Evolutionary conservation across 2,329 filamentous ascomycete genomes (phyloP).

Genomic region (Aureobasidium vineae): DNA sequence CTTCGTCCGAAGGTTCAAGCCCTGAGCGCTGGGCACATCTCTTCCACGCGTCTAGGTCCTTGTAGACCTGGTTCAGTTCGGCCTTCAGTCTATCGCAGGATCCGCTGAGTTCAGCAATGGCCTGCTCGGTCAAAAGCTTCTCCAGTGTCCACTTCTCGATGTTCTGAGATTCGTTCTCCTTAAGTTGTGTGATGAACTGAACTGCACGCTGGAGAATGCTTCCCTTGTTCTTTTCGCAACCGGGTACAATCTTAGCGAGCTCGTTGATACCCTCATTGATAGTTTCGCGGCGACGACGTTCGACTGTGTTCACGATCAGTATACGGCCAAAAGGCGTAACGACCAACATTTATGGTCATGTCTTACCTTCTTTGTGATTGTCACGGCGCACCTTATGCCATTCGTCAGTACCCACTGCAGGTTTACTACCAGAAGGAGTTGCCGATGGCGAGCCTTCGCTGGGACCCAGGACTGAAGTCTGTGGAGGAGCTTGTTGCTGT

Average conservation of each 20-base stretch:
- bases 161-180: constrained; percentile 90
- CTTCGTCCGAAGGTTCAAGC: constrained; percentile 28
- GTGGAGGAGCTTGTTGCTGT: constrained; percentile 36
- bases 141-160: constrained; percentile 92
- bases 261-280: constrained; percentile 99
- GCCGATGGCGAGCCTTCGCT: constrained; percentile 20
- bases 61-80: constrained; percentile 74
- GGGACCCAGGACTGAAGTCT: background rate
- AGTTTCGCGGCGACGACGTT: constrained; percentile 91
- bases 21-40: constrained; percentile 46
- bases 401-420: constrained; percentile 90
- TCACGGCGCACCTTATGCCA: constrained; percentile 98
- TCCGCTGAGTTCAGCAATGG: constrained; percentile 80
- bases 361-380: constrained; percentile 95
- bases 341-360: background rate
- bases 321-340: background rate
- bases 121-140: constrained; percentile 86
- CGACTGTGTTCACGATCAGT: constrained; percentile 59
- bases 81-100: constrained; percentile 84
- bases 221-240: constrained; percentile 98
- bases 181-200: constrained; percentile 89
- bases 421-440: constrained; percentile 55
- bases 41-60: constrained; percentile 78
- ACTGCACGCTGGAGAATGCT: constrained; percentile 92
- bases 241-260: constrained; percentile 93